Conservation (phyloP, 2,329 filamentous ascomycete genomes). For the Trichophyton verrucosum region DNA sequence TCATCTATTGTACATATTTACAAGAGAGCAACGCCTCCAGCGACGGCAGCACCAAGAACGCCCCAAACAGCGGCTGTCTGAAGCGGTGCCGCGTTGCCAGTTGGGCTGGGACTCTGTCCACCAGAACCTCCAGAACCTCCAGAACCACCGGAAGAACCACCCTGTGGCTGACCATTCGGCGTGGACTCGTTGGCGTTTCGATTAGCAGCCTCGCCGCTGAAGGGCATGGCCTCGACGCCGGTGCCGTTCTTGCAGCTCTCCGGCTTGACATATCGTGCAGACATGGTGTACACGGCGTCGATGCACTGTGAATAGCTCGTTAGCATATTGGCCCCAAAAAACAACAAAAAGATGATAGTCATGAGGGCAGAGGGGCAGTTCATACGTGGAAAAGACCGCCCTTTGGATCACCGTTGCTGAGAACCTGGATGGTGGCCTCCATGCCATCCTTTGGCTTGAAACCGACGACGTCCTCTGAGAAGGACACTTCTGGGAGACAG, state of each 20-base stretch:
- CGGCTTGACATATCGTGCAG: conserved; percentile 34
- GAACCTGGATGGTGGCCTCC: conserved; percentile 55
- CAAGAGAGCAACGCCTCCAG: conserved; percentile 24
- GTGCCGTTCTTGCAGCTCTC: conserved; percentile 48
- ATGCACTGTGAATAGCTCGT: conserved; percentile 44
- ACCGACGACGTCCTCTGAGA: conserved; percentile 21
- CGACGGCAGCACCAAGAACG: conserved; percentile 24
- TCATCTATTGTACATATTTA: conserved; percentile 5
- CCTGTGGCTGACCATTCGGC: conserved; percentile 22
- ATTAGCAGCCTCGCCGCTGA: conserved; percentile 26
- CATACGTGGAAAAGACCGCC: conserved; percentile 55
- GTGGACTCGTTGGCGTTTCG: conserved; percentile 37
- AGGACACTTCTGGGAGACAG: conserved; percentile 49
- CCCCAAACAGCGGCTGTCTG: conserved; percentile 28
- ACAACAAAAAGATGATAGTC: not conserved
- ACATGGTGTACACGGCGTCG: conserved; percentile 54
- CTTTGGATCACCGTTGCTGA: conserved; percentile 47
- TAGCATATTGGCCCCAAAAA: not conserved
- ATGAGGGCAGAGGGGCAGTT: not conserved
- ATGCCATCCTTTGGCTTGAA: conserved; percentile 47
- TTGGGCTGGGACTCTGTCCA: conserved; percentile 13
- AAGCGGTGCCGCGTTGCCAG: conserved; percentile 16
- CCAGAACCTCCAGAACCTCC: not conserved
- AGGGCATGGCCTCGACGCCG: conserved; percentile 39
- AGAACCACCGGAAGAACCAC: not conserved